Base-by-base conservation (phyloP, 1,139 yeast species). In the Candida tropicalis region DNA sequence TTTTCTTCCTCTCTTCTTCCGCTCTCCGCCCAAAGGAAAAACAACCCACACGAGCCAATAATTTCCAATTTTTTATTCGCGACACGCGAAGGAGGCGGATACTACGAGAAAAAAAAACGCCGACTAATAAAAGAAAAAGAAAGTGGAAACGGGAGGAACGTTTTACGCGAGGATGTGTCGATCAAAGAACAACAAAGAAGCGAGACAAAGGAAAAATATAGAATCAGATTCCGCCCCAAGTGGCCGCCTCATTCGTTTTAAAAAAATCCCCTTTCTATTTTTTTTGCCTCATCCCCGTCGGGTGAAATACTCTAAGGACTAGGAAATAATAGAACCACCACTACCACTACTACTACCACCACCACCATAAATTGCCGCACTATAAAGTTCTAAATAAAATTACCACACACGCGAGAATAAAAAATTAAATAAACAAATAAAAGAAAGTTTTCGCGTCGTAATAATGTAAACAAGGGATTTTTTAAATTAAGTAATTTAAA, bases 21-120 rank as follows among this genome's bases (percentile, higher is more conserved):
- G 16, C 13, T 35, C 13, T 35, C 38, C 29, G 29, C 15, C 29
- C 16, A 27, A 27, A 12, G 17, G 29, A 26, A 27, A 27, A 25
- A 9, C 5, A 2, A 25, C n/a, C 23, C 23, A 20, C 23, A 20
- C 9, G 23, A 20, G 8, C 23, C 2, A 27, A 27, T n/a, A 4
- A n/a, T 11, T 31, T 31, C 20, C 11, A 18, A 15, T 18, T 13
- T 5, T 11, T 25, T 26, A 15, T 9, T 28, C 32, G 32, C 32
- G 12, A n/a, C 6, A 28, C 18, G 32, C 20, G 32, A 3, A 16
- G 20, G 7, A 9, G n/a, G n/a, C 5, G 17, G 9, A 5, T 6
- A 5, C 12, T 10, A 20, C 27, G n/a, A 17, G 32, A 11, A 28
- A 15, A 13, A 28, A 28, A 28, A 16, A 28, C 29, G 12, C 8